These are phyloP conservation scores for Mediolabrus comicus DNA, from an alignment of 108 stramenopile genomes.

Conservation along the genomic window DNA sequence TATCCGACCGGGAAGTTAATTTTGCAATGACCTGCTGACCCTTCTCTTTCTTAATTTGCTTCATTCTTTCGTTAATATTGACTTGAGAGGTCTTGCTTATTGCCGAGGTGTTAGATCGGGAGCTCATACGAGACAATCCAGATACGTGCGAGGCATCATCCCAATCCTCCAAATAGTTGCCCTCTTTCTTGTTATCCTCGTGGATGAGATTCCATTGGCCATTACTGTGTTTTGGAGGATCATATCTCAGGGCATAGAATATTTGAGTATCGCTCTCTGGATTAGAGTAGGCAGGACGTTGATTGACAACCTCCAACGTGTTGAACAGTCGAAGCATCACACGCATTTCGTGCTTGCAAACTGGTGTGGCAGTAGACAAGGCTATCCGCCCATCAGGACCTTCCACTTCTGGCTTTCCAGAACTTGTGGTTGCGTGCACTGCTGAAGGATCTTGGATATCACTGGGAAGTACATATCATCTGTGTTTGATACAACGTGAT, in stretches of 20 bases:
- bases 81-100: conserved; percentile 62
- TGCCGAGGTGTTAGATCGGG: conserved; percentile 63
- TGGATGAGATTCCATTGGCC: conserved; percentile 72
- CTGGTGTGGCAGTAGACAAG: conserved; percentile 72
- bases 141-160: conserved; percentile 80
- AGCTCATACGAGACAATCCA: conserved; percentile 65
- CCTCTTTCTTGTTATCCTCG: conserved; percentile 73
- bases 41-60: conserved; percentile 77
- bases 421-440: conserved; percentile 81
- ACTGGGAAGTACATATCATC: conserved; percentile 80
- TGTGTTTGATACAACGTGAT: conserved; percentile 74
- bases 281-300: conserved; percentile 78
- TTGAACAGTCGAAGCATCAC: conserved; percentile 85
- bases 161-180: conserved; percentile 75
- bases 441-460: conserved; percentile 74
- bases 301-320: conserved; percentile 80
- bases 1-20: conserved; percentile 80
- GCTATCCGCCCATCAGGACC: conserved; percentile 80
- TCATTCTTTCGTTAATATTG: conserved; percentile 74
- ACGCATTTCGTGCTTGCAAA: conserved; percentile 83
- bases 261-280: conserved; percentile 81
- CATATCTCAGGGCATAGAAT: conserved; percentile 79
- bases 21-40: conserved; percentile 89
- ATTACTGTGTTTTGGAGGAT: conserved; percentile 62
- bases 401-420: conserved; percentile 77